Base-by-base conservation (phyloP, 345 rosid genomes). In the Dipteronia sinensis region DNA sequence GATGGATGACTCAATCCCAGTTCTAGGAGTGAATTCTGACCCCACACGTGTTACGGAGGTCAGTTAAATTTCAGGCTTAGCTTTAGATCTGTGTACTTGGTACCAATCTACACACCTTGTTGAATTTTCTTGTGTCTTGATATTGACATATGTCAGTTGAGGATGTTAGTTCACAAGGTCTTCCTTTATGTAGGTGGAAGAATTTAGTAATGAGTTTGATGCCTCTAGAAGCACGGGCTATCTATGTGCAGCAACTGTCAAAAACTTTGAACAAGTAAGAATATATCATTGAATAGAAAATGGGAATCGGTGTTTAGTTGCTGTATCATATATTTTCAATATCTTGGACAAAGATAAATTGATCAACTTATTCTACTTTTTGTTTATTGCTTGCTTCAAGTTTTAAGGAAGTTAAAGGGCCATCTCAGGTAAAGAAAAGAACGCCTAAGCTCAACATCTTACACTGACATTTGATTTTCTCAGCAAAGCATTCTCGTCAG, bases 11-110 rank as follows among this genome's bases (percentile, higher is more conserved):
- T 86, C 93, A 20, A 79, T 87, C 79, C 98, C 97, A 4, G 87
- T 92, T 81, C 78, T 92, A 0, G 99, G 98, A 47, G 95, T 94
- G 62, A 96, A 94, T 81, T 96, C 99, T 71, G 98, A 95, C 67
- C 99, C 99, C 49, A 96, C 98, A 6, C 85, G 82, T 79, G 77
- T 86, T 73, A 85, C 90, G 46, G 99, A 96, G 93, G 98, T 93
- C 70, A 51, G 81, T 80, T 80, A 27, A 27, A 25, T 16, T 3
- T 70, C 47, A 38, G 27, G 31, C 69, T 16, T 61, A 61, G 61
- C 22, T 47, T 55, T 6, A 53, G n/a, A 44, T 74, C 40, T 72
- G 16, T 22, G 62, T 65, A 7, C 19, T 17, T 9, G 20, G 3
- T 13, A 46, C 40, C 40, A 44, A 71, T 40, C 65, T 15, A 4